Percentiles rank a stretch among this genome's conserved stretches.
Evolutionary conservation across 768 basidiomycete genomes (phyloP).

Genomic region (Amanita rubescens): DNA sequence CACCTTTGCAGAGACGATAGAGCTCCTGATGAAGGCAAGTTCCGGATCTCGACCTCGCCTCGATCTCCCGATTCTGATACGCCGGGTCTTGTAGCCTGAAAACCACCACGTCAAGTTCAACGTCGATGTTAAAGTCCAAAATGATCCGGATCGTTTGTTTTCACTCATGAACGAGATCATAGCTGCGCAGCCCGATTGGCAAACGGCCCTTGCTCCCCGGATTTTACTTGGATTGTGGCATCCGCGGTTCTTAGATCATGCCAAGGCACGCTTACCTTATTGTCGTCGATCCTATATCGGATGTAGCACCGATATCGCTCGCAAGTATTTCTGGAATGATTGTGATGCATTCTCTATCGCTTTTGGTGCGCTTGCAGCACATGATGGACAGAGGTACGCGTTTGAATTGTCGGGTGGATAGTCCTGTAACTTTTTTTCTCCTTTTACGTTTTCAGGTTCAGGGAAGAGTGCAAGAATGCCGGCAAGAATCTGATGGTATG

Average conservation of each 20-base stretch:
- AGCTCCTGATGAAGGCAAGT: conserved; percentile 66
- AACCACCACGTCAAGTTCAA: conserved; percentile 73
- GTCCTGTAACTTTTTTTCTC: not conserved
- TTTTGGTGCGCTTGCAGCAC: conserved; percentile 63
- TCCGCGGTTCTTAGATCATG: conserved; percentile 77
- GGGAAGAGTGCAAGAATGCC: conserved; percentile 65
- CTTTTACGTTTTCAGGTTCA: conserved; percentile 46
- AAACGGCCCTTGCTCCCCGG: conserved; percentile 69
- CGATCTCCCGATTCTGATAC: not conserved
- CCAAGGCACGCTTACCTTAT: conserved; percentile 71
- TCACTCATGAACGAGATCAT: conserved; percentile 66
- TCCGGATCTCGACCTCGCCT: not conserved
- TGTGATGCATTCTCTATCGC: conserved; percentile 83
- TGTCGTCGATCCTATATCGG: conserved; percentile 86
- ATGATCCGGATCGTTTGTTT: conserved; percentile 85
- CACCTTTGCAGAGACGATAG: conserved; percentile 80
- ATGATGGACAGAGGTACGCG: conserved; percentile 67
- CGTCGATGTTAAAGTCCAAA: conserved; percentile 92
- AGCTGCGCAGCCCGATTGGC: conserved; percentile 58
- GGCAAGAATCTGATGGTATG: conserved; percentile 89
- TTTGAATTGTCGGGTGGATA: conserved; percentile 4
- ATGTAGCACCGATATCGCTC: conserved; percentile 57
- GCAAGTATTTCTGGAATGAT: conserved; percentile 84
- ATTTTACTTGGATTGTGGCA: conserved; percentile 86
- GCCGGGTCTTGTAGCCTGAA: conserved; percentile 43